These are phyloP conservation scores for Plasmodium vivax DNA, from an alignment of 169 alveolate species.

Conservation along the genomic window DNA sequence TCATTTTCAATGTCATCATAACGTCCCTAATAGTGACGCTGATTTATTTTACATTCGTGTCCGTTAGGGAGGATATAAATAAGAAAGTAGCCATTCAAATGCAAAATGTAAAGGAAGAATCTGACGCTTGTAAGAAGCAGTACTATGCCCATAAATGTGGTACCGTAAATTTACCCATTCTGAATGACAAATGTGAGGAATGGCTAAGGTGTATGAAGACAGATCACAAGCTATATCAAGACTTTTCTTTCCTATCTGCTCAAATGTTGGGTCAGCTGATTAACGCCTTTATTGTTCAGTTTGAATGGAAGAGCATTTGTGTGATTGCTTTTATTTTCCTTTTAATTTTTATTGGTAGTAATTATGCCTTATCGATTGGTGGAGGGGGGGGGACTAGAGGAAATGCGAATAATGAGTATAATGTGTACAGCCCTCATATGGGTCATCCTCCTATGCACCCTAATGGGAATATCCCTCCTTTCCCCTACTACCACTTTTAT, in stretches of 20 bases:
- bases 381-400: slow-evolving; percentile 33
- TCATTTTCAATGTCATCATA: slow-evolving; percentile 56
- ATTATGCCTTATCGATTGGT: slow-evolving; percentile 60
- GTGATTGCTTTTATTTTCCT: slow-evolving; percentile 73
- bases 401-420: neutral
- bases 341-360: slow-evolving; percentile 74
- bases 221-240: slow-evolving; percentile 69
- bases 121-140: slow-evolving; percentile 61
- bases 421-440: slow-evolving; percentile 10
- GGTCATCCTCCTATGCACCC: neutral
- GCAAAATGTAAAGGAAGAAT: slow-evolving; percentile 71
- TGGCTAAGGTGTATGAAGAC: slow-evolving; percentile 73
- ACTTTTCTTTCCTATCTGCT: slow-evolving; percentile 66
- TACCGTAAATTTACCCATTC: slow-evolving; percentile 59
- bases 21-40: slow-evolving; percentile 53
- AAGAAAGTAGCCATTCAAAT: slow-evolving; percentile 70
- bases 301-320: slow-evolving; percentile 75
- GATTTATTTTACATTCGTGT: slow-evolving; percentile 64
- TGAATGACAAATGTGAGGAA: slow-evolving; percentile 73
- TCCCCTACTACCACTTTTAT: slow-evolving; percentile 38
- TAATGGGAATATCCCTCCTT: slow-evolving; percentile 3
- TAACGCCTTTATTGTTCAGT: slow-evolving; percentile 72
- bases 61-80: slow-evolving; percentile 69
- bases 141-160: slow-evolving; percentile 75
- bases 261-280: slow-evolving; percentile 73